A percentile compares a stretch with the other conserved stretches of the same genome.
Conservation (phyloP, 306 rosid genomes). For the peach (Prunus persica) region DNA sequence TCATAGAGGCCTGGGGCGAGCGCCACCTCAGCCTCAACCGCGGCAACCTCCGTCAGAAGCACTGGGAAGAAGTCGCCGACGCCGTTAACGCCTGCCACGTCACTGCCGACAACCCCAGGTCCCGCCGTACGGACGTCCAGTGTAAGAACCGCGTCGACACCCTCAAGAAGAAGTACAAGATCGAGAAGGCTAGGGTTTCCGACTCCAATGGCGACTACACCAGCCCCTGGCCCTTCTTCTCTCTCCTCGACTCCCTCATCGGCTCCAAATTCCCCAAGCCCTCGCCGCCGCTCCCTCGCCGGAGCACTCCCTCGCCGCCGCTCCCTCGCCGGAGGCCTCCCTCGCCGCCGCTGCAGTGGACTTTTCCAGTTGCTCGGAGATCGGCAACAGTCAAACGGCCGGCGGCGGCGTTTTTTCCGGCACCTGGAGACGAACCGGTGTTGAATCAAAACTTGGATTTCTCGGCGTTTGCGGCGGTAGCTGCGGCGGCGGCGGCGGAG, state of each 20-base stretch:
- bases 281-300: constrained; percentile 26
- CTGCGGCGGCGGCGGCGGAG: constrained; percentile 35
- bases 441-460: constrained; percentile 35
- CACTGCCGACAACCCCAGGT: neutral
- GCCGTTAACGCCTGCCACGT: constrained; percentile 37
- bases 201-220: constrained; percentile 38
- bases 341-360: constrained; percentile 29
- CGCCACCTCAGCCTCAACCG: constrained; percentile 49
- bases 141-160: constrained; percentile 76
- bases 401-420: constrained; percentile 9
- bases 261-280: constrained; percentile 35
- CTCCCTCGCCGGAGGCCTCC: constrained; percentile 13
- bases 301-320: constrained; percentile 4
- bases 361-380: constrained; percentile 56
- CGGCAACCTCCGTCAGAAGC: constrained; percentile 59
- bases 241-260: constrained; percentile 47
- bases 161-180: constrained; percentile 69
- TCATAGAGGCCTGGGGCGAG: constrained; percentile 73
- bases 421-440: constrained; percentile 5
- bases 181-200: constrained; percentile 60
- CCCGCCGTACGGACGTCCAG: constrained; percentile 58
- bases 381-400: constrained; percentile 51
- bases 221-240: constrained; percentile 55
- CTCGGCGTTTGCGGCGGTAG: constrained; percentile 44
- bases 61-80: constrained; percentile 72